Evolutionary conservation across 306 rosid species (phyloP), one percentile per base, ranked within the genome.

Genomic region (Bauhinia variegata): DNA sequence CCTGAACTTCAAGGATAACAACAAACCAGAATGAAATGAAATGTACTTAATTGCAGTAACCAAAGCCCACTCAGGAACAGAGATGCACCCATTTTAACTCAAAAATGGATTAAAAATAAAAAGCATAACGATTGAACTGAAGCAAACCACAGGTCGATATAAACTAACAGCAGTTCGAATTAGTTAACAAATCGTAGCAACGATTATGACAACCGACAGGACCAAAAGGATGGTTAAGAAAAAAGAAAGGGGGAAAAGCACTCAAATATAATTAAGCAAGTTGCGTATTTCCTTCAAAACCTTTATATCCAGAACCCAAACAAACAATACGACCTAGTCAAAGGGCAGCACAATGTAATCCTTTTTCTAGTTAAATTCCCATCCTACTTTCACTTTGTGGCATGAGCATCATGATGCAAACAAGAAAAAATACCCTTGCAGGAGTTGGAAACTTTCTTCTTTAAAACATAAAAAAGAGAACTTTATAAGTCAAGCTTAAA

Each of bases 271-370:
- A 58, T 63, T 60, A 54, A 54, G 41, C 19, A 65, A 71, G 57
- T 50, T 71, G 44, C 50, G 14, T 54, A 67, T 53, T 67, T 59
- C 53, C 53, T 5, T 31, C 0, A 44, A 59, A 56, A 57, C 11
- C 54, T 39, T 59, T 44, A 63, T 47, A 13, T 16, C 50, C 54
- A 28, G 12, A 67, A 59, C 44, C 43, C 50, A 12, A 44, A 61
- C 31, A 61, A 43, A 44, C n/a, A 16, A 19, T 15, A 63, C 43
- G 52, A 64, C 30, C 37, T 37, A 57, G 28, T 1, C 47, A 73
- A 72, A 44, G 50, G 12, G 57, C 37, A 62, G 31, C 61, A 68
- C 37, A 60, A 67, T 23, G 23, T 30, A 77, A 51, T 11, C 12
- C n/a, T 18, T 59, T 46, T 11, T 44, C 10, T 14, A 11, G 16